Evolutionary conservation across 2,329 filamentous ascomycete genomes (phyloP), one percentile per base, ranked within the genome.

Genomic region (Byssoonygena ceratinophila): DNA sequence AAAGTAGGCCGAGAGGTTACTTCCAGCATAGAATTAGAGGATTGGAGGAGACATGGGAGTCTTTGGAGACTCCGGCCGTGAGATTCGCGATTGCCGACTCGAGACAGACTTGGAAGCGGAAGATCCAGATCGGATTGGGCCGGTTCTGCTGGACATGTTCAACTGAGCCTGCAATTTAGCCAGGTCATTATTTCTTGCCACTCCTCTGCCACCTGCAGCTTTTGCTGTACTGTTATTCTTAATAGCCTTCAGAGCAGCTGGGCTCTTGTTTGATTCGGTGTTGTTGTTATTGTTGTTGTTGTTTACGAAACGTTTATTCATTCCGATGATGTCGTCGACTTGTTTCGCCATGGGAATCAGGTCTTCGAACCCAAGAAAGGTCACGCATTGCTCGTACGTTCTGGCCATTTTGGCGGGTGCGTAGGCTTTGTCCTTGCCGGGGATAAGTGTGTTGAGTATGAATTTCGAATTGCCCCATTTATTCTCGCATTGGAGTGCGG

Each of bases 381-480:
- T 74, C 62, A 88, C 85, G 1, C 83, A 68, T 49, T 85, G 81
- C 7, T 70, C 71, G 63, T 96, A 95, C 59, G 78, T 84, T 70
- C 84, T 89, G 55, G 78, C 77, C 44, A 72, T 68, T 56, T 79
- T 81, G 59, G 92, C 75, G 2, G 74, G 68, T 54, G 76, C 75
- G 64, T 84, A 85, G 0, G 73, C 74, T 36, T 78, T 73, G 45
- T 80, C 74, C 66, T 89, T 94, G 14, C 90, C 88, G 0, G 89
- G 88, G 22, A 97, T 81, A 68, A 96, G 79, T 66, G 95, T 87
- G 39, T 80, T 80, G 25, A 98, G 79, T 29, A 92, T 75, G 66
- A 85, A 98, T 67, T 98, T 98, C 4, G 90, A 95, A 71, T 98
- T 98, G 41, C 85, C 84, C 67, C 84, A 92, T 57, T 83, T 82